Percentiles rank a stretch among this genome's conserved stretches.
Conservation (phyloP, 257 asterid genomes). For the Penstemon davidsonii region DNA sequence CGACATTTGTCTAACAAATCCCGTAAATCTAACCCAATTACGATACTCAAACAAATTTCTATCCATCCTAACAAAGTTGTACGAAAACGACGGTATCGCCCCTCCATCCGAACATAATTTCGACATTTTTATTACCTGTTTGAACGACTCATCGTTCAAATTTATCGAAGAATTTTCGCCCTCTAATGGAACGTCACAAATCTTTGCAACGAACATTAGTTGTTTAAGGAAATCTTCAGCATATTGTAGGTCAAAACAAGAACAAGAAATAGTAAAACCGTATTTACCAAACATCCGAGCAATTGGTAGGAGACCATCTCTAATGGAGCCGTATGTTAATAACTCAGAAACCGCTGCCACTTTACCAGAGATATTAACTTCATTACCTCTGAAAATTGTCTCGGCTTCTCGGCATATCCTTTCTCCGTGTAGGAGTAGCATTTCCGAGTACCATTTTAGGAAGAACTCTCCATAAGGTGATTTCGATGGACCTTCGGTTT, state of each 20-base stretch:
- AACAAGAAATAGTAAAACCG: conserved; percentile 56
- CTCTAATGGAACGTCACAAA: conserved; percentile 54
- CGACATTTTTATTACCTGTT: conserved; percentile 62
- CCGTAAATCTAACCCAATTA: conserved; percentile 59
- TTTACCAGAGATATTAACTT: conserved; percentile 61
- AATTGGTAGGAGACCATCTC: conserved; percentile 60
- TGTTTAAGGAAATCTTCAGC: conserved; percentile 57
- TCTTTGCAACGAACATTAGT: conserved; percentile 51
- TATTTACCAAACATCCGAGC: conserved; percentile 59
- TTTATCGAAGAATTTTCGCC: conserved; percentile 55
- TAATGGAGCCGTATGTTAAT: conserved; percentile 60
- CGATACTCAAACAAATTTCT: conserved; percentile 50
- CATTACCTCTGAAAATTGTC: conserved; percentile 53
- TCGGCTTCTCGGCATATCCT: conserved; percentile 72
- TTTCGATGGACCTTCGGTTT: conserved; percentile 59
- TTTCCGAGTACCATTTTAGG: conserved; percentile 70
- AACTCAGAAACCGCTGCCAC: conserved; percentile 43
- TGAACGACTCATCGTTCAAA: conserved; percentile 59
- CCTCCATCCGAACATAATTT: conserved; percentile 52
- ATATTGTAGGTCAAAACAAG: conserved; percentile 65
- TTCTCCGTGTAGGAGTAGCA: conserved; percentile 75
- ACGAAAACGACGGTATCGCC: conserved; percentile 54
- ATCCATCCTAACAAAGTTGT: conserved; percentile 76
- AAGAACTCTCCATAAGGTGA: conserved; percentile 69
- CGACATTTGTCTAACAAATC: conserved; percentile 66